Conservation (phyloP, 164 flowering plant species). For the Tetrastigma voinierianum region DNA sequence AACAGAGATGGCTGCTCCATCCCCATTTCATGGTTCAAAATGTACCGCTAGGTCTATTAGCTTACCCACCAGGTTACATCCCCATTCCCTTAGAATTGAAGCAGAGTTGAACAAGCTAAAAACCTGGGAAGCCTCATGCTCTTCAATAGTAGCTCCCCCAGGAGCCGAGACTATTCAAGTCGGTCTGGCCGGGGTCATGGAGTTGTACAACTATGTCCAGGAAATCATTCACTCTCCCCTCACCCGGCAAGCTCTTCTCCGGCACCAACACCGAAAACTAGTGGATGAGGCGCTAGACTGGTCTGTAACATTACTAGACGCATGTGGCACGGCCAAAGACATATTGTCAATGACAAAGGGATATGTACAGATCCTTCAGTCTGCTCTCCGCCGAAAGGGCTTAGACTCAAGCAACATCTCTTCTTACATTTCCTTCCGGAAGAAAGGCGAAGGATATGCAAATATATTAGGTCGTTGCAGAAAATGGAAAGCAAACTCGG, state of each 20-base stretch:
- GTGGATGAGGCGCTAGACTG: conserved; percentile 27
- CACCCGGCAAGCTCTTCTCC: conserved; percentile 18
- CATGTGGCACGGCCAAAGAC: conserved; percentile 23
- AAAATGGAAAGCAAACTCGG: conserved; percentile 9
- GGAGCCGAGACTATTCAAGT: conserved; percentile 10
- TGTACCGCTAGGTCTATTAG: conserved; percentile 29
- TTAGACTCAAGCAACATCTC: conserved; percentile 10
- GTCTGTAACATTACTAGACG: conserved; percentile 28
- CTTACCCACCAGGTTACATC: conserved; percentile 30
- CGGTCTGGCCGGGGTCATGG: conserved; percentile 22
- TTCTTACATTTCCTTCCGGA: conserved; percentile 15
- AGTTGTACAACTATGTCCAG: conserved; percentile 21
- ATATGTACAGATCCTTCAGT: conserved; percentile 23
- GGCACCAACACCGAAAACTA: conserved; percentile 8
- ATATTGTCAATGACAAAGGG: conserved; percentile 9
- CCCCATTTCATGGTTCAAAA: neutral
- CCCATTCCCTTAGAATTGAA: conserved; percentile 14
- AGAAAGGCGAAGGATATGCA: conserved; percentile 23
- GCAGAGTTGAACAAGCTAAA: conserved; percentile 20
- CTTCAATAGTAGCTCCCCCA: neutral
- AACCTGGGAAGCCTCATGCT: conserved; percentile 1
- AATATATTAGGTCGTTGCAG: conserved; percentile 23
- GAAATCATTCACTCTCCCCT: conserved; percentile 16
- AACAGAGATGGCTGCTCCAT: neutral
- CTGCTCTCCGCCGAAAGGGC: conserved; percentile 25